Base-by-base conservation (phyloP, 495 filamentous ascomycete species). In the Talaromyces nanjingensis region DNA sequence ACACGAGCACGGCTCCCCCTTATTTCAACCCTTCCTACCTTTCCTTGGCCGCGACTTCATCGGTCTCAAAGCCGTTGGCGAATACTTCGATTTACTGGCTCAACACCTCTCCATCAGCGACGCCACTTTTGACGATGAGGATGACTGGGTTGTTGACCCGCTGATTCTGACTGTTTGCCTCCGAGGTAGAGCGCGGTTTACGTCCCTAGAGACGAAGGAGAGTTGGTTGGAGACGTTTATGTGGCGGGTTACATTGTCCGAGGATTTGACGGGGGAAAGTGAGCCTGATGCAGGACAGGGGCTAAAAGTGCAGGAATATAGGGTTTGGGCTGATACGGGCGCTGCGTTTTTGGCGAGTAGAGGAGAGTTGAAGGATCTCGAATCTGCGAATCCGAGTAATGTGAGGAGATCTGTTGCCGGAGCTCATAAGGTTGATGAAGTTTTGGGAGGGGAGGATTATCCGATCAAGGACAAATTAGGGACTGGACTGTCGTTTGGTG, bases 261-360 rank as follows among this genome's bases (percentile, higher is more conserved):
- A 69, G 9, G 73, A 76, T 39, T 60, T 56, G 4, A 63, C 64
- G 12, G 55, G 60, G 3, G 60, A 62, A 20, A 62, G 25, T 14
- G 69, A 67, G 22, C 64, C 4, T 0, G 53, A 29, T 12, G 67
- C 60, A 6, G 58, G 45, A 18, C 66, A 68, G 24, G 59, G 63
- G 59, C 56, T 73, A 16, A 83, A 77, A 68, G 74, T 87, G 11
- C 65, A 64, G 24, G 77, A 74, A 63, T 89, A 85, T 72, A 75
- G 81, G 64, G 75, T 88, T 39, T 89, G 86, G 86, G 86, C 83
- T 29, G 86, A 89, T 77, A 83, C 83, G 3, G 86, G 85, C 11
- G 85, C 85, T 29, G 84, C 83, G 22, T 86, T 84, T 76, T 72
- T 88, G 63, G 86, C 86, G 20, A 72, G 77, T 45, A 63, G 67